Evolutionary conservation across 1,139 yeast genomes (phyloP), one percentile per base, ranked within the genome.

Genomic region (Saccharomyces hybrid): DNA sequence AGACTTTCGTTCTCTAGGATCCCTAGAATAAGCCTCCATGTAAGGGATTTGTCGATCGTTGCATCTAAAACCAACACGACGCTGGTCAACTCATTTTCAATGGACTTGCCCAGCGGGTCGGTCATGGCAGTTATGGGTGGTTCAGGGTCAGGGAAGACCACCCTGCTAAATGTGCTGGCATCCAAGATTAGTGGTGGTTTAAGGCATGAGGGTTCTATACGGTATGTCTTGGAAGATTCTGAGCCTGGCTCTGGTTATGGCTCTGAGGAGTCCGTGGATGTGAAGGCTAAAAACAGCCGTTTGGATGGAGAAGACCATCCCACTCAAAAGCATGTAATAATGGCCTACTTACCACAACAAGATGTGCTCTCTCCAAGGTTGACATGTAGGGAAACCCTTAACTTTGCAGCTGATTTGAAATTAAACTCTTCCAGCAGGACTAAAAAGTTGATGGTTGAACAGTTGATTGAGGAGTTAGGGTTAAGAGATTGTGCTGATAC

Each of bases 71-170:
- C 60, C 1, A 54, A 59, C 9, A 57, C 54, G 7, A 52, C 55
- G 7, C 50, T 67, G n/a, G 63, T 66, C 1, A 56, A 61, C 28
- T 56, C 62, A 2, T 59, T 67, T 11, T 65, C 68, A 1, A 44
- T 66, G 46, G 63, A 62, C 47, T 55, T 67, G 25, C 63, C 63
- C 1, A 61, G 64, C 54, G 70, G 70, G 4, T 63, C 69, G 28
- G 56, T 67, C 5, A 64, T 65, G 66, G 70, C 69, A 3, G 61
- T 67, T 14, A 64, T 67, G 58, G 70, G 70, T 47, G 70, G 69
- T 9, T 65, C 95, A 0, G 96, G 96, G 0, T 82, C 90, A 5
- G 96, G 96, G 4, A 89, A 89, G 65, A 89, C 96, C 0, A 87
- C 96, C 0, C 68, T 89, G 46, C 73, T 89, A 32, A 88, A 89